Base-by-base conservation (phyloP, 176 grass and related monocot species). In the Elymus sibiricus region DNA sequence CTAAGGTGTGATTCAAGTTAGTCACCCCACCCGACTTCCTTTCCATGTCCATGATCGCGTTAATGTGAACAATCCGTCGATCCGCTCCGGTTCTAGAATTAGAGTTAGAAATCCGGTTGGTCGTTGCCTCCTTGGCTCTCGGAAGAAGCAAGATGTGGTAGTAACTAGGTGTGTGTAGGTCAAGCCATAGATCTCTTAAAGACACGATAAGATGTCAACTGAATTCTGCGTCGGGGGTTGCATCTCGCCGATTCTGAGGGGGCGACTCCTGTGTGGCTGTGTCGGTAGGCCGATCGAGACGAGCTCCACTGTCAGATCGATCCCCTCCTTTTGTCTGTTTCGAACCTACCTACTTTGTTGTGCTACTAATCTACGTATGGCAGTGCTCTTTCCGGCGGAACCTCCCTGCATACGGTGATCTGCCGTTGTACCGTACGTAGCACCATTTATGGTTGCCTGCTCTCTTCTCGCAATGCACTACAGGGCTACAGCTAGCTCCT, bases 271-370 rank as follows among this genome's bases (percentile, higher is more conserved):
- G 72, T 78, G 79, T 83, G 0, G 44, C 35, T 46, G 46, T 22
- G 51, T 56, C 87, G 66, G 56, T 79, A 89, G 55, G 55, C 65
- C 37, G 29, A 37, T 9, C 9, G 1, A 51, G 80, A 81, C 42
- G 81, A 27, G 14, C 75, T 70, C 10, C 10, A 51, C 61, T 21
- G 27, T 60, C 78, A 77, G 82, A 82, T 77, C 22, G 49, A 10
- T 49, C 49, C 78, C 7, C 64, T 78, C 58, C 42, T 89, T 77
- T 82, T 82, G 88, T 86, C 88, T 24, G 7, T 29, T 82, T 5
- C 65, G 0, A 37, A 37, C 64, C 68, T 21, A 17, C 29, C 1
- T 32, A 44, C 78, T 53, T 58, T 75, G 61, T 32, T 7, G 44
- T 79, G 19, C 7, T 11, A 65, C 32, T 51, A 32, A 73, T 79